A percentile compares a stretch with the other conserved stretches of the same genome.
Conservation (phyloP, 2,329 filamentous ascomycete species). For the Xylaria sp. region DNA sequence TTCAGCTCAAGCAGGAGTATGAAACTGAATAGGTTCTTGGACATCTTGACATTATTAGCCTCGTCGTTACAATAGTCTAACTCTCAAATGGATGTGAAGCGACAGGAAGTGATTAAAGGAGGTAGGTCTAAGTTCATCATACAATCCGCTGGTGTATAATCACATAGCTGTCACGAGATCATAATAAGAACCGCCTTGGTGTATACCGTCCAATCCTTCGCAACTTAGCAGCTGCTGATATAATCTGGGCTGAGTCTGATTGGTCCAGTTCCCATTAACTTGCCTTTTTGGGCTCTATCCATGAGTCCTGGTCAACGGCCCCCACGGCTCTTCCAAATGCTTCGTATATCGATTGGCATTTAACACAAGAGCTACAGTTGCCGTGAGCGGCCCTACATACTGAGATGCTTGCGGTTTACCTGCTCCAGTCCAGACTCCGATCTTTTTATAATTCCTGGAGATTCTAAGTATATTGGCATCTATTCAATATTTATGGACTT, state of each 20-base stretch:
- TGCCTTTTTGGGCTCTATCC: constrained; percentile 30
- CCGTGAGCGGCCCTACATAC: not conserved
- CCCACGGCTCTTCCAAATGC: constrained; percentile 6
- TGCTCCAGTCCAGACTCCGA: not conserved
- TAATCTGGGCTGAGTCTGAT: constrained; percentile 5
- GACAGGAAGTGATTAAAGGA: not conserved
- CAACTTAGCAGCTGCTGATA: not conserved
- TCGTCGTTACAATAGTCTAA: not conserved
- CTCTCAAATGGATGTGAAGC: not conserved
- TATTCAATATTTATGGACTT: not conserved
- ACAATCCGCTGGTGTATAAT: too few relatives aligned
- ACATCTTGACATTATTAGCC: not conserved
- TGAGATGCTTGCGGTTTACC: not conserved
- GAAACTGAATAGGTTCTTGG: not conserved
- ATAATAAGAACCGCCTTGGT: too few relatives aligned
- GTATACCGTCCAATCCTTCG: too few relatives aligned
- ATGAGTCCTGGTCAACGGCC: constrained; percentile 2
- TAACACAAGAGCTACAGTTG: too few relatives aligned
- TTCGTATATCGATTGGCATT: not conserved
- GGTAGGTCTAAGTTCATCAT: too few relatives aligned
- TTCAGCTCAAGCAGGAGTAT: not conserved
- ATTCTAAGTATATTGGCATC: not conserved
- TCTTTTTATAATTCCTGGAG: too few relatives aligned
- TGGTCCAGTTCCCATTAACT: constrained; percentile 24
- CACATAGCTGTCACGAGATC: too few relatives aligned